Evolutionary conservation across 2,329 filamentous ascomycete genomes (phyloP), one percentile per base, ranked within the genome.

Genomic region (Onygenales sp.): DNA sequence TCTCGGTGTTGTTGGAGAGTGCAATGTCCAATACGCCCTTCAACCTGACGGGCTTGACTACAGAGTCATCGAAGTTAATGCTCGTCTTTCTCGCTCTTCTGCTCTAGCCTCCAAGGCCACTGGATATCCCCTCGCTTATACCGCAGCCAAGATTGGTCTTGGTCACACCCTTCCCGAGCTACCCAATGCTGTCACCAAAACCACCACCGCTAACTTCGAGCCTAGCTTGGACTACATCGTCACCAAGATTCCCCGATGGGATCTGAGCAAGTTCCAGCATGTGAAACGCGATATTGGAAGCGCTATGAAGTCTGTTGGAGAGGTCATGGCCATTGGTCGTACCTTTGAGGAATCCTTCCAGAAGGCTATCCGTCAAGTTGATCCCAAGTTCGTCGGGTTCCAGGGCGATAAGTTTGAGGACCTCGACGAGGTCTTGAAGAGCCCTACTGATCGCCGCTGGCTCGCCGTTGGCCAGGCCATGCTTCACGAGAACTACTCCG

Each of bases 291-390:
- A 95, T 67, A 97, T 98, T 67, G 93, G 93, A 62, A 95, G 88
- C 67, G 87, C 92, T 57, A 98, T 98, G 93, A 98, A 97, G 78
- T 96, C 91, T 27, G 91, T 98, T 54, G 93, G 93, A 68, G 93
- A 98, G 74, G 93, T 98, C 56, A 98, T 98, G 93, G 93, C 93
- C 59, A 97, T 98, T 65, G 93, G 93, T 61, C 85, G 93, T 71
- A 97, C 93, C 33, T 98, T 97, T 64, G 93, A 98, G 74, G 93
- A 98, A 76, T 95, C 90, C 13, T 95, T 98, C 77, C 93, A 98
- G 73, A 98, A 98, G 78, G 93, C 93, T 58, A 95, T 96, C 67
- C 88, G 93, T 56, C 89, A 95, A 75, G 92, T 98, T 59, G 93
- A 98, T 68, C 92, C 93, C 61, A 83, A 81, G 64, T 97, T 88